A percentile compares a stretch with the other conserved stretches of the same genome.
Conservation (phyloP, 2,329 filamentous ascomycete species). For the Metarhizium sp. region DNA sequence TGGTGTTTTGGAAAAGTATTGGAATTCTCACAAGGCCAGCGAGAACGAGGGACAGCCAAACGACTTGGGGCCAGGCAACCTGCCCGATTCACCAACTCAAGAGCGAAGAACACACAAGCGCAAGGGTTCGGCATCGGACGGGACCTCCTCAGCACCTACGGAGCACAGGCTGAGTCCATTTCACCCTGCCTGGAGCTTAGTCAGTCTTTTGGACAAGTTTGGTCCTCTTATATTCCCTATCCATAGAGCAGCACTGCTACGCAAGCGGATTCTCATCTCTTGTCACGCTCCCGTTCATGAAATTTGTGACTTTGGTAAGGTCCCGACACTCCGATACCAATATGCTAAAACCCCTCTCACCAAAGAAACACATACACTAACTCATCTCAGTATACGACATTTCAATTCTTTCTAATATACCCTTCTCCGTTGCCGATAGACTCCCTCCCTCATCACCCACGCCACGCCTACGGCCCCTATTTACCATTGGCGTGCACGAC, state of each 20-base stretch:
- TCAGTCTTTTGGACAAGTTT: conserved; percentile 68
- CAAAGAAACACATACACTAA: conserved; percentile 5
- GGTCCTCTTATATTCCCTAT: conserved; percentile 89
- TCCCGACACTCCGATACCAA: background rate
- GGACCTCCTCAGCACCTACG: conserved; percentile 46
- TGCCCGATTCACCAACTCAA: conserved; percentile 23
- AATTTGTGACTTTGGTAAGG: conserved; percentile 78
- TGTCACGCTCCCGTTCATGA: conserved; percentile 77
- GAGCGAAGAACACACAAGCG: conserved; percentile 37
- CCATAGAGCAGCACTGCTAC: conserved; percentile 74
- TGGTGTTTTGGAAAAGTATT: conserved; percentile 66
- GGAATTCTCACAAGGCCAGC: conserved; percentile 45
- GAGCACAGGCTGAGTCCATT: conserved; percentile 63
- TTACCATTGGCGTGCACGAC: conserved; percentile 87
- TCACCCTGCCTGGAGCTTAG: conserved; percentile 81
- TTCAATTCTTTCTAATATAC: conserved; percentile 85
- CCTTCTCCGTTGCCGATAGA: conserved; percentile 59
- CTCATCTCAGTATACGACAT: conserved; percentile 71
- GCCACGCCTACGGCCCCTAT: conserved; percentile 70
- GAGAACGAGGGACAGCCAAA: conserved; percentile 17
- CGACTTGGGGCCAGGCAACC: conserved; percentile 21
- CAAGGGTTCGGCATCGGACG: conserved; percentile 54
- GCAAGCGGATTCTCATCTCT: conserved; percentile 82
- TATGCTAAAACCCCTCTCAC: conserved; percentile 6
- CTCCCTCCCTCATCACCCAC: conserved; percentile 54